Evolutionary conservation across 2,329 filamentous ascomycete species (phyloP).

Genomic region (Seiridium cupressi): DNA sequence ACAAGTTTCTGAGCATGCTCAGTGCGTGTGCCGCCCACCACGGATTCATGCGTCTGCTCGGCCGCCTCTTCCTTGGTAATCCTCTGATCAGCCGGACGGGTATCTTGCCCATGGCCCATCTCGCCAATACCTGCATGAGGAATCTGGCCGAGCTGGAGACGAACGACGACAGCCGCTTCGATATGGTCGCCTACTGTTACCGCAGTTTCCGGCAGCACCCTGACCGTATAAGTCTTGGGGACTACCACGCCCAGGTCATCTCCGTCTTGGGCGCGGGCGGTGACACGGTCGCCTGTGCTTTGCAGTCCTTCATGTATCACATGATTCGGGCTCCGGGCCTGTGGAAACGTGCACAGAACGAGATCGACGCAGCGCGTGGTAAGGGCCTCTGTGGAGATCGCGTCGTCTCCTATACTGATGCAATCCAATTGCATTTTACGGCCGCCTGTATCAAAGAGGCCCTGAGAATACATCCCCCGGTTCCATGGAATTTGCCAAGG

Average conservation of each 20-base stretch:
- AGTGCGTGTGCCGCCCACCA: not conserved
- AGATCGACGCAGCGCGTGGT: conserved; percentile 10
- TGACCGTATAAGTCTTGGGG: conserved; percentile 1
- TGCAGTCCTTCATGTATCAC: conserved; percentile 8
- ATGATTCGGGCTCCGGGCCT: not conserved
- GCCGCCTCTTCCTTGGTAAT: conserved; percentile 12
- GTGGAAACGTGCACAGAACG: conserved; percentile 5
- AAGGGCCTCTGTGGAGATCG: conserved; percentile 4
- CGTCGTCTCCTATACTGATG: conserved; percentile 11
- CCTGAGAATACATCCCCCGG: conserved; percentile 19
- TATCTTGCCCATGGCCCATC: conserved; percentile 12
- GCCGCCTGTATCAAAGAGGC: conserved; percentile 22
- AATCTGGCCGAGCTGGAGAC: conserved; percentile 4
- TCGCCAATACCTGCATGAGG: conserved; percentile 10
- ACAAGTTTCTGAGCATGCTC: conserved; percentile 1
- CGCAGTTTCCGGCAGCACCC: not conserved
- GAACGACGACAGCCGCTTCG: not conserved
- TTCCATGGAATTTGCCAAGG: conserved; percentile 3
- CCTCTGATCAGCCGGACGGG: conserved; percentile 13
- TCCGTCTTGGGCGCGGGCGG: not conserved
- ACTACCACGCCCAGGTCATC: conserved; percentile 2
- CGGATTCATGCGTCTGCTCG: conserved; percentile 6
- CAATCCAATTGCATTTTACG: conserved; percentile 19
- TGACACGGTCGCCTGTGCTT: conserved; percentile 6
- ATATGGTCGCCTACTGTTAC: conserved; percentile 2